Evolutionary conservation across 1,139 yeast species (phyloP).

Genomic region (Debaryomyces fabryi): DNA sequence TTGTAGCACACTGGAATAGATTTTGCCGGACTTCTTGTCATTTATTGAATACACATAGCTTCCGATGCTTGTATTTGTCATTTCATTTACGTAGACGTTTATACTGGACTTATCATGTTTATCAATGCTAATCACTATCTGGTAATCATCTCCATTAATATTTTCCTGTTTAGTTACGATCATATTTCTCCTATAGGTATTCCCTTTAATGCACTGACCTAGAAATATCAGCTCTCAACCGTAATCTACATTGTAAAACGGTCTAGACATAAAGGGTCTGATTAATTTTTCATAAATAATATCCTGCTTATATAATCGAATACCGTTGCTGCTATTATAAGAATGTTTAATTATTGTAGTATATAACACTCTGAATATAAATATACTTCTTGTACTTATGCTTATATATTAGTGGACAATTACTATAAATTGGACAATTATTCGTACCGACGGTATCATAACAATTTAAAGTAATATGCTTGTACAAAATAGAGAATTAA

Average conservation of each 20-base stretch:
- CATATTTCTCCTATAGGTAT: not conserved
- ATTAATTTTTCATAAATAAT: slow-evolving; percentile 2
- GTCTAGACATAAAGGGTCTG: slow-evolving; percentile 7
- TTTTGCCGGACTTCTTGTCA: slow-evolving; percentile 7
- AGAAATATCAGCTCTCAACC: not conserved
- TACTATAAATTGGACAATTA: not conserved
- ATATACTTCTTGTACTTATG: not conserved
- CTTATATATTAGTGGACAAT: not conserved
- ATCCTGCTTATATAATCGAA: not conserved
- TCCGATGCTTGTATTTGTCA: slow-evolving; percentile 16
- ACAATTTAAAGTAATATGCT: not conserved
- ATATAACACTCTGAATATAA: not conserved
- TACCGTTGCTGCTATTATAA: slow-evolving; percentile 2
- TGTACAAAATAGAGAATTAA: not conserved
- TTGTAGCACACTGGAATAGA: slow-evolving; percentile 17
- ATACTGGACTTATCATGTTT: slow-evolving; percentile 13
- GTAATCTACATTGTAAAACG: not conserved
- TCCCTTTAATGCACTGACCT: not conserved
- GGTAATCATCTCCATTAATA: slow-evolving; percentile 13
- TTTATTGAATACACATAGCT: slow-evolving; percentile 22
- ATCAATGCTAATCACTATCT: slow-evolving; percentile 11
- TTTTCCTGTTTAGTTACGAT: slow-evolving; percentile 5
- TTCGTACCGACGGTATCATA: not conserved
- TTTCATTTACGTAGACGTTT: slow-evolving; percentile 20
- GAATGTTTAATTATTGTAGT: not conserved